Percentiles rank a stretch among this genome's conserved stretches.
These are phyloP conservation scores for Cucurbita maxima DNA, from an alignment of 306 rosid species.

Conservation along the genomic window DNA sequence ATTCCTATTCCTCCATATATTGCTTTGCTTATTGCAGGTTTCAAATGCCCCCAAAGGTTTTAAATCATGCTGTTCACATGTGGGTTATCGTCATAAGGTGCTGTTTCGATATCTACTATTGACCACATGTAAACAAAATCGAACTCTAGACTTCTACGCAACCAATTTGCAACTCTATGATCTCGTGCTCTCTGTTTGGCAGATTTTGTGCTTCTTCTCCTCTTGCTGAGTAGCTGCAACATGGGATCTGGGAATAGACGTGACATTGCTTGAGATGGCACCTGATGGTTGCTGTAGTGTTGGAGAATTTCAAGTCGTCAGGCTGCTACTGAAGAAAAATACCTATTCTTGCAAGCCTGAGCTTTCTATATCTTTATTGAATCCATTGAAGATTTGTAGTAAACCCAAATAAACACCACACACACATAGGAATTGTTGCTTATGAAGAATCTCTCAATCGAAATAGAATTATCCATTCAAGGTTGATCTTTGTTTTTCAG, in stretches of 20 bases:
- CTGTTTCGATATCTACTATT: neutral
- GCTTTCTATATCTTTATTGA: neutral
- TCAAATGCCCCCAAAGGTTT: neutral
- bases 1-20: neutral
- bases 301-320: neutral
- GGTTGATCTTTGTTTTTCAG: too few relatives aligned
- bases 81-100: neutral
- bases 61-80: neutral
- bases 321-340: neutral
- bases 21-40: neutral
- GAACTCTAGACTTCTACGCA: neutral
- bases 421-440: neutral
- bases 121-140: neutral
- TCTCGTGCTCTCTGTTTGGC: neutral
- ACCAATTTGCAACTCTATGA: neutral
- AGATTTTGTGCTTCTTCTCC: neutral
- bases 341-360: neutral
- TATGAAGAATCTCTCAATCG: neutral
- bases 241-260: neutral
- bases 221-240: neutral
- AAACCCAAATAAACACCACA: neutral
- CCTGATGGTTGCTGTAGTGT: neutral
- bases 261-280: neutral
- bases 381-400: neutral
- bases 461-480: neutral